Evolutionary conservation across 495 filamentous ascomycete genomes (phyloP).

Genomic region (Beverwykella pulmonaria): DNA sequence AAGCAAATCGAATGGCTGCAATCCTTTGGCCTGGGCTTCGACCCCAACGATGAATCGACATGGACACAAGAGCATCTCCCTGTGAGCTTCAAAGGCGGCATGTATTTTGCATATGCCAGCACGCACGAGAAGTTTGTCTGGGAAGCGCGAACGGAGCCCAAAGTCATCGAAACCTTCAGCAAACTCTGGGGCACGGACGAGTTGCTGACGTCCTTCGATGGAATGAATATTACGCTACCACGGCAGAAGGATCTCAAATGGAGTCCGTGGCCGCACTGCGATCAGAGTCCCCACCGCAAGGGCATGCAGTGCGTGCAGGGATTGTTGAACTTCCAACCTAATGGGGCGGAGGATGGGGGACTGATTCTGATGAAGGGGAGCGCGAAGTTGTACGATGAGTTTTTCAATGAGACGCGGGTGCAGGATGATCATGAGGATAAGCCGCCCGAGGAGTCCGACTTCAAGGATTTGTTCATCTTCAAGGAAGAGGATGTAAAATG

Average conservation of each 20-base stretch:
- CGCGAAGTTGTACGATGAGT: slow-evolving; percentile 46
- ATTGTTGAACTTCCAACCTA: slow-evolving; percentile 52
- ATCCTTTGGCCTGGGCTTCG: slow-evolving; percentile 48
- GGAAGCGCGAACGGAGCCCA: slow-evolving; percentile 42
- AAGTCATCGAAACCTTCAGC: slow-evolving; percentile 47
- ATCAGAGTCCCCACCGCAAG: slow-evolving; percentile 50
- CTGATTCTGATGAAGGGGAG: slow-evolving; percentile 51
- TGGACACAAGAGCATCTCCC: slow-evolving; percentile 50
- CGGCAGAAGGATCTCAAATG: slow-evolving; percentile 38
- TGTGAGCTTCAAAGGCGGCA: slow-evolving; percentile 45
- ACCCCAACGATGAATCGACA: slow-evolving; percentile 46
- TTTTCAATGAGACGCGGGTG: slow-evolving; percentile 44
- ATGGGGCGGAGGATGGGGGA: slow-evolving; percentile 51
- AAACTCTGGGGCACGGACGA: slow-evolving; percentile 51
- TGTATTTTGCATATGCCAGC: slow-evolving; percentile 41
- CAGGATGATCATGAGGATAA: slow-evolving; percentile 45
- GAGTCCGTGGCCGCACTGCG: slow-evolving; percentile 54
- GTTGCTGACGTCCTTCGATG: slow-evolving; percentile 49
- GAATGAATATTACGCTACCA: slow-evolving; percentile 46
- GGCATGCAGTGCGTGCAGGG: slow-evolving; percentile 55
- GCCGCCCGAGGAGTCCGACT: slow-evolving; percentile 44
- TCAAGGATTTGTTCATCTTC: slow-evolving; percentile 48
- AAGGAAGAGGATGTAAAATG: slow-evolving; percentile 47
- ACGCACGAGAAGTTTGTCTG: slow-evolving; percentile 54
- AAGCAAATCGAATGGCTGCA: slow-evolving; percentile 49